Evolutionary conservation across 1,139 yeast species (phyloP).

Genomic region (Eremothecium gossypii): DNA sequence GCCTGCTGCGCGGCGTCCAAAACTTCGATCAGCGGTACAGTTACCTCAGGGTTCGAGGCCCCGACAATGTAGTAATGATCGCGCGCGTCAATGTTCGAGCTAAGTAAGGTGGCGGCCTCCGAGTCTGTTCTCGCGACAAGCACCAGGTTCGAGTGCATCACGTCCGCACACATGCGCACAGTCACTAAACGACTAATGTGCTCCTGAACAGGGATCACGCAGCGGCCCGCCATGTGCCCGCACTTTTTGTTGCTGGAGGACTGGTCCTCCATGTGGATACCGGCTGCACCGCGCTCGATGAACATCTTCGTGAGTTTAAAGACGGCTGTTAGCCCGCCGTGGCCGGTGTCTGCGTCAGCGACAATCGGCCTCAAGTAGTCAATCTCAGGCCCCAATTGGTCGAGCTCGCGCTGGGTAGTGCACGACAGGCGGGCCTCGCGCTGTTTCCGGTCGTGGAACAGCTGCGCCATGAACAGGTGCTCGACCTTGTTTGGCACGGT

Average conservation of each 20-base stretch:
- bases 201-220: conserved; percentile 93
- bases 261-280: conserved; percentile 97
- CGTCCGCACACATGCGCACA: conserved; percentile 92
- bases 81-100: conserved; percentile 88
- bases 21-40: conserved; percentile 59
- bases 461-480: conserved; percentile 93
- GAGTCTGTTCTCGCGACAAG: conserved; percentile 94
- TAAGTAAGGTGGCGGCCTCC: conserved; percentile 91
- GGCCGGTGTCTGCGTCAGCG: conserved; percentile 98
- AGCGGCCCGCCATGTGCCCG: conserved; percentile 97
- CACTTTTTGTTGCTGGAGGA: conserved; percentile 98
- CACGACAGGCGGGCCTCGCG: conserved; percentile 79
- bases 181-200: conserved; percentile 91
- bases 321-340: conserved; percentile 95
- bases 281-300: conserved; percentile 98
- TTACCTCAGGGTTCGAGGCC: conserved; percentile 73
- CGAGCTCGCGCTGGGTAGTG: conserved; percentile 35
- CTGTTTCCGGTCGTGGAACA: conserved; percentile 96
- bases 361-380: conserved; percentile 91
- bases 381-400: conserved; percentile 40
- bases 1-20: conserved; percentile 72
- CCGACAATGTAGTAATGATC: conserved; percentile 93
- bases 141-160: conserved; percentile 76
- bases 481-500: conserved; percentile 98
- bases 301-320: conserved; percentile 92